A percentile compares a stretch with the other conserved stretches of the same genome.
Conservation (phyloP, 2,329 filamentous ascomycete species). For the Shiraia sp. region DNA sequence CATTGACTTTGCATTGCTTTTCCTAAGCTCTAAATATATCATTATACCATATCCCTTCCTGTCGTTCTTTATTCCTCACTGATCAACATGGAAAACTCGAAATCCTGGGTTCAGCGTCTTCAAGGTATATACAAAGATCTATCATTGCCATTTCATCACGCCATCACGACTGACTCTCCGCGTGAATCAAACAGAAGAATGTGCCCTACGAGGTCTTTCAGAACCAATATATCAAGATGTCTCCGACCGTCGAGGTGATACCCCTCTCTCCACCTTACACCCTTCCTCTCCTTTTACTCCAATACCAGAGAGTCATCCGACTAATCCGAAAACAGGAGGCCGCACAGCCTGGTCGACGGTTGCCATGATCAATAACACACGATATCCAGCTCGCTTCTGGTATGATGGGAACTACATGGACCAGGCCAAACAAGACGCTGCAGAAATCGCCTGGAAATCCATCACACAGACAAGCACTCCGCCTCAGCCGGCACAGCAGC, state of each 20-base stretch:
- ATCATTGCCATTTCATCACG: not conserved
- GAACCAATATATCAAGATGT: slow-evolving; percentile 40
- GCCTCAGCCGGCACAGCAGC: too few relatives aligned
- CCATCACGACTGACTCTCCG: slow-evolving; percentile 4
- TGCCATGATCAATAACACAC: slow-evolving; percentile 27
- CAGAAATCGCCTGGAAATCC: slow-evolving; percentile 42
- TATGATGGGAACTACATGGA: slow-evolving; percentile 40
- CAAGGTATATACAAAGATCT: slow-evolving; percentile 22
- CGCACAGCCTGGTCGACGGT: slow-evolving; percentile 44
- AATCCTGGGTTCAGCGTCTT: slow-evolving; percentile 33
- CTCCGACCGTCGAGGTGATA: slow-evolving; percentile 42
- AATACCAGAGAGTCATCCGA: not conserved
- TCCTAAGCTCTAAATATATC: not conserved
- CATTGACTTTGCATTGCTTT: too few relatives aligned
- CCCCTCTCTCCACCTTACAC: not conserved
- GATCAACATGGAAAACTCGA: slow-evolving; percentile 21
- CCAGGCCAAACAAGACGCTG: slow-evolving; percentile 43
- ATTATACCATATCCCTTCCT: not conserved
- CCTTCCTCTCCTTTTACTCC: too few relatives aligned
- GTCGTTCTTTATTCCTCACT: not conserved
- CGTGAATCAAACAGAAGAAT: slow-evolving; percentile 43
- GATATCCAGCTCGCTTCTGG: slow-evolving; percentile 41
- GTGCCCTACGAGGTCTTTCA: slow-evolving; percentile 24
- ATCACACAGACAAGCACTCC: too few relatives aligned
- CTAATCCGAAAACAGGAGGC: slow-evolving; percentile 30